Evolutionary conservation across 768 basidiomycete species (phyloP).

Genomic region (Pleurotus cornucopiae): DNA sequence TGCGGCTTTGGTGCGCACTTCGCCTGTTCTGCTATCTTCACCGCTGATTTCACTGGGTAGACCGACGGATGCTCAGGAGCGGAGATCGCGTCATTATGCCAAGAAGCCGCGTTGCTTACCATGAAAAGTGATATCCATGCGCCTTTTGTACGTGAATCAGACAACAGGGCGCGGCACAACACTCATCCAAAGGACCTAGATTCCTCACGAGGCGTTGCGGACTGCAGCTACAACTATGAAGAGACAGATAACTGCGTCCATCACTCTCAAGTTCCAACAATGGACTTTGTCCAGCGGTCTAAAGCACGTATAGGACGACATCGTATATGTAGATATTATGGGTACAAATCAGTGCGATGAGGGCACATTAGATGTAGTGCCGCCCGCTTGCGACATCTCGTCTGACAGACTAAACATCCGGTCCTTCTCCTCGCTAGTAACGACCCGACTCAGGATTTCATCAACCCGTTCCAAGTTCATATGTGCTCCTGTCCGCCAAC

Average conservation of each 20-base stretch:
- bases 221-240: slow-evolving; percentile 69
- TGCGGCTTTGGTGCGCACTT: slow-evolving; percentile 54
- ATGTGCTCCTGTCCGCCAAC: background rate
- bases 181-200: slow-evolving; percentile 40
- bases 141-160: slow-evolving; percentile 50
- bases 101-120: slow-evolving; percentile 90
- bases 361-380: background rate
- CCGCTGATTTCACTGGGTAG: slow-evolving; percentile 32
- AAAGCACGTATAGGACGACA: slow-evolving; percentile 1
- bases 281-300: slow-evolving; percentile 48
- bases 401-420: background rate
- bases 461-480: background rate
- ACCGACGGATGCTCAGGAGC: slow-evolving; percentile 96
- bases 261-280: slow-evolving; percentile 63
- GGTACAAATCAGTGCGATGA: background rate
- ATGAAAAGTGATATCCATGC: slow-evolving; percentile 88
- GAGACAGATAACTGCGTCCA: slow-evolving; percentile 79
- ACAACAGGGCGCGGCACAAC: background rate
- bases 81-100: slow-evolving; percentile 87
- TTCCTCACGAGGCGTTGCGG: slow-evolving; percentile 69
- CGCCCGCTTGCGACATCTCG: background rate
- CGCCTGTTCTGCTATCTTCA: slow-evolving; percentile 12
- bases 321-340: background rate
- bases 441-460: background rate
- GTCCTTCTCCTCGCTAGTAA: background rate